phyloP scores from a whole-genome alignment of 257 asterid genomes.

The Linaria vulgaris region DNA sequence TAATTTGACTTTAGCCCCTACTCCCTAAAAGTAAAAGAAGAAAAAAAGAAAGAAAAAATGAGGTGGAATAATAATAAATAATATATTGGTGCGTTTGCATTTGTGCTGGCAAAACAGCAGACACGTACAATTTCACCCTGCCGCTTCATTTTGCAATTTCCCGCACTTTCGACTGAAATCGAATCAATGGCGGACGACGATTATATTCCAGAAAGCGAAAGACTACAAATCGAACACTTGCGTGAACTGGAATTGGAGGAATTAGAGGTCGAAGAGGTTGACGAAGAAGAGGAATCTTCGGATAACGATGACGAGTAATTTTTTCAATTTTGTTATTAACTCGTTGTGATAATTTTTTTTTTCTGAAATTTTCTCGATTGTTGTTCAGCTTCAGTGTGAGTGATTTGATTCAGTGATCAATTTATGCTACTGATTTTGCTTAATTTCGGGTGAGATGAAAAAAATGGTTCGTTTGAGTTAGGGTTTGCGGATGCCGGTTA shows the following conservation, averaged over 20 bases:
- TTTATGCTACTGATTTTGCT: constrained; percentile 9
- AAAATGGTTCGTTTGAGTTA: constrained; percentile 20
- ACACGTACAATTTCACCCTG: neutral
- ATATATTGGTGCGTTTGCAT: too few relatives aligned
- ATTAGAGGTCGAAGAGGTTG: constrained; percentile 70
- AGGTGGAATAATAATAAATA: too few relatives aligned
- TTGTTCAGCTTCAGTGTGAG: constrained; percentile 6
- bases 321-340: neutral
- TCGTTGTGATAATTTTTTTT: neutral
- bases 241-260: constrained; percentile 55
- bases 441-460: neutral
- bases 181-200: constrained; percentile 38
- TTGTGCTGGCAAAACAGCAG: too few relatives aligned
- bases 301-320: constrained; percentile 40
- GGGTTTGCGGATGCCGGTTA: constrained; percentile 27
- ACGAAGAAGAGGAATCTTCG: constrained; percentile 50
- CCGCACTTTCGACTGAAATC: neutral
- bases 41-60: too few relatives aligned
- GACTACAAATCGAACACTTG: constrained; percentile 49
- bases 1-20: too few relatives aligned
- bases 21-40: too few relatives aligned
- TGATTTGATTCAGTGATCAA: constrained; percentile 9
- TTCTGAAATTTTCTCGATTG: neutral
- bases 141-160: neutral
- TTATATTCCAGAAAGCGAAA: constrained; percentile 43